Conservation (phyloP, 2,329 filamentous ascomycete species). For the Diaporthe batatas region DNA sequence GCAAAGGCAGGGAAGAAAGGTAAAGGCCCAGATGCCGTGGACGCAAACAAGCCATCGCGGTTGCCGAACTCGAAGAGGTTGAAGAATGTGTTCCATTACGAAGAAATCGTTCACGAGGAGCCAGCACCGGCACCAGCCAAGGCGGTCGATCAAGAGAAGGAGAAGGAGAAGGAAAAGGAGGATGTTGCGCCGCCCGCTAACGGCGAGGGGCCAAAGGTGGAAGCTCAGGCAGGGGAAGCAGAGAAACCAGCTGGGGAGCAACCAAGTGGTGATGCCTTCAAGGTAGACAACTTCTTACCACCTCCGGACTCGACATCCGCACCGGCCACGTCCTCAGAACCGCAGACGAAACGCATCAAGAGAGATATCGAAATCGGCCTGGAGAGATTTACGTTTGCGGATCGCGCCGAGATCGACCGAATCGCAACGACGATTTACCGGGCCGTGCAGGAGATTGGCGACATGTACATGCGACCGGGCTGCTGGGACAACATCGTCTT, state of each 20-base stretch:
- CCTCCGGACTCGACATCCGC: constrained; percentile 43
- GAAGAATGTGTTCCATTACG: constrained; percentile 79
- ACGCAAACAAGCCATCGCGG: constrained; percentile 68
- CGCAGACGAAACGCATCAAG: constrained; percentile 68
- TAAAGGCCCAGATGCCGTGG: constrained; percentile 68
- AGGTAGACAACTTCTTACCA: constrained; percentile 44
- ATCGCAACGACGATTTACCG: constrained; percentile 88
- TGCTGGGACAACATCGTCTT: constrained; percentile 95
- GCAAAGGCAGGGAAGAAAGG: constrained; percentile 70
- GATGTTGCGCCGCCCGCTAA: constrained; percentile 21
- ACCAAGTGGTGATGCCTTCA: constrained; percentile 37
- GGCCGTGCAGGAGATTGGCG: constrained; percentile 84
- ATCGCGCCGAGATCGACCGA: constrained; percentile 81
- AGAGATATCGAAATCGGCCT: constrained; percentile 81
- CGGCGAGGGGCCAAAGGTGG: constrained; percentile 43
- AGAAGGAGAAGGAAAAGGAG: constrained; percentile 5
- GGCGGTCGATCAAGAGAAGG: constrained; percentile 39
- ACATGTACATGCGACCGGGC: constrained; percentile 84
- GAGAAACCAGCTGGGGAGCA: constrained; percentile 37
- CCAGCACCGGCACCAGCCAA: constrained; percentile 54
- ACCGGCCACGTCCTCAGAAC: constrained; percentile 52
- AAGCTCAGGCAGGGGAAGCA: constrained; percentile 39
- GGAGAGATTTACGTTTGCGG: constrained; percentile 79
- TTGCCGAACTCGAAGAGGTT: constrained; percentile 80
- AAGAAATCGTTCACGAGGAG: constrained; percentile 73